Evolutionary conservation across 352 stramenopile genomes (phyloP), one percentile per base, ranked within the genome.

Genomic region (Pythium sp.): DNA sequence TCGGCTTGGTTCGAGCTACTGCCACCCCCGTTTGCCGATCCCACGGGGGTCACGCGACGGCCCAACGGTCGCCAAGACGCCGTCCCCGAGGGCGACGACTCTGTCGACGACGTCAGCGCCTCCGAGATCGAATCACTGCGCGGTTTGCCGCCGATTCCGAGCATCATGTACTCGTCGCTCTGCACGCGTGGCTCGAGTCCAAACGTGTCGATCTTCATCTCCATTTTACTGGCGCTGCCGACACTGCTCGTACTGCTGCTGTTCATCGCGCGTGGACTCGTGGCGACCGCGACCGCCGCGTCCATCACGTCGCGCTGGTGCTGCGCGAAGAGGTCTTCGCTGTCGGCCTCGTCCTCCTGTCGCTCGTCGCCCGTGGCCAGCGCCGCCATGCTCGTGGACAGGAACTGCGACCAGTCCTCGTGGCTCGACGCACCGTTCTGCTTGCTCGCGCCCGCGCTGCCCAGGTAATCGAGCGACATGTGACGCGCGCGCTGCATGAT

Each of bases 301-400:
- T 71, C 58, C 58, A 71, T 71, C 58, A 71, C 58, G 36, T 66
- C 58, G 5, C 55, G 65, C 49, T 71, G 65, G 58, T 71, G 65
- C 58, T 71, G 65, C 51, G 65, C 65, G 32, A 71, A 75, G 38
- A 60, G 61, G 20, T 68, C 60, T 49, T 64, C 68, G 56, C 51
- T 65, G 26, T 59, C 62, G 12, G 14, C 15, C 15, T 43, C 36
- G 32, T 63, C 59, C 12, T 5, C 24, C 30, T 59, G 61, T 32
- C 81, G 73, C 14, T 75, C 46, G 41, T 83, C 79, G 7, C 62
- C 46, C 11, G 79, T 87, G 53, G 76, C 76, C 24, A 90, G 69
- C 62, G 80, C 82, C 69, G 73, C 76, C 78, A 90, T 83, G 71
- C 82, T 87, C n/a, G 78, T 80, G 15, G 82, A 87, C 54, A 90